Percentiles rank a stretch among this genome's conserved stretches.
These are phyloP conservation scores for Cystobasidium slooffiae DNA, from an alignment of 1,284 basidiomycete genomes.

Conservation along the genomic window DNA sequence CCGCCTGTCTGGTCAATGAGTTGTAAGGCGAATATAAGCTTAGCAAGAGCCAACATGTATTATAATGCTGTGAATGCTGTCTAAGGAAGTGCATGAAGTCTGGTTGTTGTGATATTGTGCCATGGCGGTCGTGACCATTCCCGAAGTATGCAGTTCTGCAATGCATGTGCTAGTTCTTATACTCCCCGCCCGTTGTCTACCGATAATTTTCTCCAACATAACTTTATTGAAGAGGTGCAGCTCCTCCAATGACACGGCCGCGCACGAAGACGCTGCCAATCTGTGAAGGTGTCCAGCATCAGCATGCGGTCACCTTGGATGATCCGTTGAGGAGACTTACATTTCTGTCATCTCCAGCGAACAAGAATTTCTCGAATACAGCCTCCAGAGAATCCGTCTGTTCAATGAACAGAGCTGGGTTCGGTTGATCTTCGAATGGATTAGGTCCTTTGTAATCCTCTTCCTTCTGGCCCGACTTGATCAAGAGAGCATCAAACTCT, in stretches of 20 bases:
- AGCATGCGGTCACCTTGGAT: not conserved
- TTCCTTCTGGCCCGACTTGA: slow-evolving; percentile 61
- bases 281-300: slow-evolving; percentile 74
- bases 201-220: not conserved
- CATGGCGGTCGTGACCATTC: not conserved
- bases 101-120: not conserved
- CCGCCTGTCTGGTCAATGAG: too few species aligned
- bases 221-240: slow-evolving; percentile 45
- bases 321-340: not conserved
- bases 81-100: not conserved
- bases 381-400: slow-evolving; percentile 61
- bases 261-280: slow-evolving; percentile 82
- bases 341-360: slow-evolving; percentile 63
- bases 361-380: slow-evolving; percentile 65
- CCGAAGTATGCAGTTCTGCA: not conserved
- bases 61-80: not conserved
- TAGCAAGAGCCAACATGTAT: not conserved
- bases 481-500: slow-evolving; percentile 85
- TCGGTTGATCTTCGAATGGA: slow-evolving; percentile 48
- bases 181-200: not conserved
- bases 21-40: too few species aligned
- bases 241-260: slow-evolving; percentile 76
- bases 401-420: slow-evolving; percentile 48
- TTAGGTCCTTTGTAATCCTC: slow-evolving; percentile 62
- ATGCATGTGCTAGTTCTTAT: slow-evolving; percentile 9